Evolutionary conservation across 495 filamentous ascomycete genomes (phyloP), one percentile per base, ranked within the genome.

Genomic region (Thozetella sp.): DNA sequence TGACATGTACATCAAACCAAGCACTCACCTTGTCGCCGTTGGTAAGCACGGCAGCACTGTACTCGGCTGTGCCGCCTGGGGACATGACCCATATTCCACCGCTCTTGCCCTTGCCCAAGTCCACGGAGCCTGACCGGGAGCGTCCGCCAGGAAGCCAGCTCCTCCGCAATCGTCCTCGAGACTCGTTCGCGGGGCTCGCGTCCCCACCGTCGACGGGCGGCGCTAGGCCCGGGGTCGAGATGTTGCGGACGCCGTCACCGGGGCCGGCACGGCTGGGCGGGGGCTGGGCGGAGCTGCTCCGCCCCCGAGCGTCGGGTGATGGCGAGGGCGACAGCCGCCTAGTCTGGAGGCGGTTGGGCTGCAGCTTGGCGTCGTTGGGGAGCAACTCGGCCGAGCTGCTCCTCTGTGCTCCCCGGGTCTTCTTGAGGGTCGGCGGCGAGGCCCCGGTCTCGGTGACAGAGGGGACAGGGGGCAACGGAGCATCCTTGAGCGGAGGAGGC

Each of bases 81-180:
- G 80, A 83, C 17, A 86, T 79, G 55, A 87, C 80, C 90, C 90
- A 92, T 25, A 89, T 88, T 20, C 72, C 73, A 19, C 77, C 69
- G 22, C 45, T 54, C 22, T 45, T 65, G 20, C 51, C 65, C 59
- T 56, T 64, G 30, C 43, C 61, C 45, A 54, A 53, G 46, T 71
- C 69, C 13, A 59, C 43, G 11, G 79, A 81, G 19, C 71, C 72
- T 6, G 78, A 76, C 55, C 78, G 68, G 2, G 79, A 81, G 30
- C 78, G 63, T 11, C 64, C 72, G 22, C 76, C 77, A 0, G 76
- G 74, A 3, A 82, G 70, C 77, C 76, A 80, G 54, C 72, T 80
- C 63, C 59, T 74, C 51, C 75, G 69, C 34, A 66, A 69, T 25
- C 55, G 58, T 1, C 67, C 69, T 26, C 69, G 69, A 52, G 64